These are phyloP conservation scores for Funneliformis mosseae DNA, from an alignment of 192 early-diverging fungal species.

Conservation along the genomic window DNA sequence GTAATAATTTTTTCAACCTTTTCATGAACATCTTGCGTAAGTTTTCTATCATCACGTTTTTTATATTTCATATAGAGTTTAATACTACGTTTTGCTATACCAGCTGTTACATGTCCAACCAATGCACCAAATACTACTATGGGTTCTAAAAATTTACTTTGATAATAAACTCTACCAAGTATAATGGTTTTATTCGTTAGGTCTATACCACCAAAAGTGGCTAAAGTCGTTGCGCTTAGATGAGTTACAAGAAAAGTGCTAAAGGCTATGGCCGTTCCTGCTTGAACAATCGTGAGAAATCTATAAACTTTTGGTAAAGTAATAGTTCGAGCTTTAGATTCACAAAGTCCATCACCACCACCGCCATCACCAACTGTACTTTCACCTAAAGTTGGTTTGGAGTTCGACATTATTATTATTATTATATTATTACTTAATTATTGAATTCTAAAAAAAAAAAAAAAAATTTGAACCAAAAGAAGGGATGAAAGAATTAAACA, in stretches of 20 bases:
- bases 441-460: neutral
- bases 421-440: neutral
- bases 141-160: constrained; percentile 41
- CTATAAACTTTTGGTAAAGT: constrained; percentile 1
- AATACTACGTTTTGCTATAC: constrained; percentile 35
- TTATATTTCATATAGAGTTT: constrained; percentile 41
- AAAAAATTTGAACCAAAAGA: no score
- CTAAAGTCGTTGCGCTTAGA: constrained; percentile 38
- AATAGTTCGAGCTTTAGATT: neutral
- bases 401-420: neutral
- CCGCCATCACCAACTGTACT: no score
- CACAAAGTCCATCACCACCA: neutral
- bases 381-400: neutral
- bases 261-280: constrained; percentile 39
- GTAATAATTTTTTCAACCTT: constrained; percentile 25
- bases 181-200: constrained; percentile 46
- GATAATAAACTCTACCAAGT: constrained; percentile 51
- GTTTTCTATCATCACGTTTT: constrained; percentile 19
- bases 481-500: no score
- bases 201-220: constrained; percentile 41
- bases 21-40: constrained; percentile 19
- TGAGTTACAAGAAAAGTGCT: constrained; percentile 41
- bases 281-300: constrained; percentile 31
- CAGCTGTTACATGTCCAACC: constrained; percentile 37
- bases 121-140: constrained; percentile 47